phyloP scores from a whole-genome alignment of 352 stramenopile species.

The Discostella stelligera region DNA sequence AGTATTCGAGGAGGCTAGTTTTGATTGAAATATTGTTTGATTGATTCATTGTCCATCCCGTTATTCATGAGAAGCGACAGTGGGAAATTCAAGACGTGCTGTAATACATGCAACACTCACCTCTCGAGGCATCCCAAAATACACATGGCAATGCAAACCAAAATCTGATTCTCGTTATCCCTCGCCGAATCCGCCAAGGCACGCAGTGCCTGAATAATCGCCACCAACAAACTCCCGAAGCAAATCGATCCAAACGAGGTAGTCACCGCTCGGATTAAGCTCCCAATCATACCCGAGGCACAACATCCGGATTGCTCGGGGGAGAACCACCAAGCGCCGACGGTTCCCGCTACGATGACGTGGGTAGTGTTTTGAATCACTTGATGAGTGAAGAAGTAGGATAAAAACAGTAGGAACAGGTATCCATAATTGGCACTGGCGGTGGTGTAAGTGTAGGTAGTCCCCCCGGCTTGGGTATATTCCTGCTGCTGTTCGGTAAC shows the following conservation, averaged over 20 bases:
- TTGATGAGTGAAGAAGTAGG: constrained; percentile 91
- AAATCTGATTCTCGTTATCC: constrained; percentile 61
- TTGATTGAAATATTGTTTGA: constrained; percentile 6
- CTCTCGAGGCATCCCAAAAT: constrained; percentile 62
- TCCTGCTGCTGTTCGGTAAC: neutral
- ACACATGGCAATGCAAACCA: constrained; percentile 76
- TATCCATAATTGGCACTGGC: constrained; percentile 56
- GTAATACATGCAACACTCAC: neutral
- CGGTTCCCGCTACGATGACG: constrained; percentile 88
- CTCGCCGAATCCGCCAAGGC: constrained; percentile 55
- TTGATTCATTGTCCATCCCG: neutral
- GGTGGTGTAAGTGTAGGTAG: constrained; percentile 16
- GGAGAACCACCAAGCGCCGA: constrained; percentile 81
- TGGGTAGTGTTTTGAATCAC: constrained; percentile 79
- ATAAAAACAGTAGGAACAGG: constrained; percentile 88
- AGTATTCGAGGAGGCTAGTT: constrained; percentile 65
- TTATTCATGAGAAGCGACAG: neutral
- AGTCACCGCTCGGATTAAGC: constrained; percentile 53
- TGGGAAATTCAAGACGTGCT: neutral
- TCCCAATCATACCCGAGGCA: constrained; percentile 46
- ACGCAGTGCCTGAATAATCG: constrained; percentile 88
- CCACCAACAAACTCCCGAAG: constrained; percentile 84
- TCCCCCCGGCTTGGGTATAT: neutral
- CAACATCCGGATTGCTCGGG: constrained; percentile 52
- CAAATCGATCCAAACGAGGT: constrained; percentile 76